Base-by-base conservation (phyloP, 495 filamentous ascomycete genomes). In the Aspergillus asperescens region DNA sequence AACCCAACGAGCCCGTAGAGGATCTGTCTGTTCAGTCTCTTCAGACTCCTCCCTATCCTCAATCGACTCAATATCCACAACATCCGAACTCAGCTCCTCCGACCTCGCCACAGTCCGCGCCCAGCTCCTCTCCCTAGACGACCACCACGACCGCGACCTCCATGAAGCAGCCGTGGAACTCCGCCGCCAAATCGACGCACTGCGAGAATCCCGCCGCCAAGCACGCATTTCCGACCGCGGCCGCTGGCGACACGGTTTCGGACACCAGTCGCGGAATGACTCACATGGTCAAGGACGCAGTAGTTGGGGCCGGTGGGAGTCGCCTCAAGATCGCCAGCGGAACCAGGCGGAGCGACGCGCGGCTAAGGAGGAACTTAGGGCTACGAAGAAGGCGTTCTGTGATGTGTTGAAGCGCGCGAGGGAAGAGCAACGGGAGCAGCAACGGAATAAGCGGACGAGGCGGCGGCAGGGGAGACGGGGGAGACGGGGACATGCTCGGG, bases 11-110 rank as follows among this genome's bases (percentile, higher is more conserved):
- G 27, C 64, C 18, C 69, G 71, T 1, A 60, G 73, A n/a, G 48
- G 37, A 13, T 76, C 73, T 0, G 49, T 61, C n/a, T 57, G 46
- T 40, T 76, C 73, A 2, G 52, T 47, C 10, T 62, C 69, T 7
- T 74, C 73, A n/a, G 64, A 67, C 7, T 63, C 64, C 4, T 74
- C 73, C 0, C 54, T 74, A 7, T 67, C 67, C 43, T 76, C 73
- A 1, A 69, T 76, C 37, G 68, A 74, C 29, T 67, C 71, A 15
- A 43, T 74, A 7, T 71, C 69, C 15, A 72, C 71, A 10, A 69
- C 68, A 2, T 74, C 71, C 7, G 71, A 74, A 8, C 63, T 76
- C 23, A 62, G 58, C 45, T 59, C 68, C 8, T 68, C 71, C 5
- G 73, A 76, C 45, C 66, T 74, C 19, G 66, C 70, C 32, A 67